Evolutionary conservation across 306 rosid genomes (phyloP), one percentile per base, ranked within the genome.

Genomic region (Cicer pinnatifidum): DNA sequence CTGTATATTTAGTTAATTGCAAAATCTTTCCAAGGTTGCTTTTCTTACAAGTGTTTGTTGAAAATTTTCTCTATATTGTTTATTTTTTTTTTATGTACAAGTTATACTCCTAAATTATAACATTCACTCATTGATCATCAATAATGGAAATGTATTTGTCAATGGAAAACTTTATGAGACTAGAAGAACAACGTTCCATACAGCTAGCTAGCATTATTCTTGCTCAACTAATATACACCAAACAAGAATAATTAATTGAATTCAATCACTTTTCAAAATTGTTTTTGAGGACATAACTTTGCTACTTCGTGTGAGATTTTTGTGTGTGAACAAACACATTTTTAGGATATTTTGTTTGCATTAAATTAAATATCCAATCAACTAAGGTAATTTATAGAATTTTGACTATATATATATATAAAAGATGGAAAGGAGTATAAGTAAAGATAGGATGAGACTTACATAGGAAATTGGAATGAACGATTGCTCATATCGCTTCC

Each of bases 391-490:
- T 15, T 41, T 11, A 46, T 33, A 39, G 4, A 38, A 65, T 54
- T 10, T 41, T 75, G 45, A 43, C 37, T 1, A 20, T 23, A 0
- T 23, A 23, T 23, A 23, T 23, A 23, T 23, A 23, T 23, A 1
- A 1, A 23, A 23, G 28, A 2, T 23, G 0, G 3, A 4, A 28
- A 3, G 5, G 35, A 28, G 35, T 43, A 35, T 12, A 76, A 65
- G 67, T 35, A 13, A 64, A 8, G 47, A 73, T 33, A 40, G 11
- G 8, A 17, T 20, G 68, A 39, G 54, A 41, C 93, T 86, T 70
- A 90, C 93, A 84, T 70, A 5, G 92, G 88, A 77, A 88, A 91
- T 57, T 80, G 84, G 81, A 91, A 88, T 47, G 97, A 88, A 4
- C n/a, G 64, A 41, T 28, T 47, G 75, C 92, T 89, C 28, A 11